Base-by-base conservation (phyloP, 2,329 filamentous ascomycete species). In the Colletotrichum melonis region DNA sequence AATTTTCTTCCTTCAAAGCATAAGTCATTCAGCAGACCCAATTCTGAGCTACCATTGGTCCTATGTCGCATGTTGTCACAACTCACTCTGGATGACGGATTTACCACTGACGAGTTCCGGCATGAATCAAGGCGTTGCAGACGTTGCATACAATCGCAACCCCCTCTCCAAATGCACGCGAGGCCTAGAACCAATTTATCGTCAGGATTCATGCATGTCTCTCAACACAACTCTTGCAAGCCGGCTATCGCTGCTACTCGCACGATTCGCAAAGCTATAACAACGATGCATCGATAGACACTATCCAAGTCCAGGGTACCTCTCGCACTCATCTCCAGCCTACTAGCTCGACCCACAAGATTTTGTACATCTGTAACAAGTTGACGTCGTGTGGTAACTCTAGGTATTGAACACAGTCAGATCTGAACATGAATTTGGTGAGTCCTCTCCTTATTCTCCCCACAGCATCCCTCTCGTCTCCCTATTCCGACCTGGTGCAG, bases 121-220 rank as follows among this genome's bases (percentile, higher is more conserved):
- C 69, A 58, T 68, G 69, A 42, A 30, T 58, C 69, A 58, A 68
- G 49, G 57, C 28, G 69, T 72, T 63, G 63, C 69, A 72, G 56
- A 11, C 35, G 22, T 67, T 63, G 49, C 64, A 62, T 14, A 58
- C 42, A 49, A 22, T 49, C 19, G 19, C 19, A 49, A 49, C 19
- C 42, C 42, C 16, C 42, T 49, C 42, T n/a, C 7, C 42, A 49
- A 22, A 22, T 49, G 42, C 42, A 49, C 11, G 9, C 46, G 32
- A 54, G 14, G 57, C 26, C 64, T 69, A 69, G 58, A 42, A 52
- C 49, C 30, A 57, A 24, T 28, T 42, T 30, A n/a, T 30, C 19
- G 54, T 30, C 54, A 63, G n/a, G 63, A 46, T 30, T 46, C 49
- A 62, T 69, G 65, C 59, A 35, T 22, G 42, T 49, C 42, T 49